Evolutionary conservation across 345 rosid species (phyloP).

Genomic region (Psidium guajava): DNA sequence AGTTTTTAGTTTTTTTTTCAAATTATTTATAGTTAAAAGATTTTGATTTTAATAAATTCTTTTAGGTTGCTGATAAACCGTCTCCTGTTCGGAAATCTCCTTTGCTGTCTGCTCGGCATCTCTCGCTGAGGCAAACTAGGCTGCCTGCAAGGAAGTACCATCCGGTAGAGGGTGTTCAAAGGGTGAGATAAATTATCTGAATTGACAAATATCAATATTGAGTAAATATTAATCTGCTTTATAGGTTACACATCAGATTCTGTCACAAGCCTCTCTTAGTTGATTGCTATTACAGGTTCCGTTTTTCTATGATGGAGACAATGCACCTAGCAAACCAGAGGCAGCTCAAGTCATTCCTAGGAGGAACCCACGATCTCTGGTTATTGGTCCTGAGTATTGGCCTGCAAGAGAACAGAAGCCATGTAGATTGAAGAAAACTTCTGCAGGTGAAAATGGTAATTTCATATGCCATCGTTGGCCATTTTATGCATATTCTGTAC

Average conservation of each 20-base stretch:
- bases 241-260: not conserved
- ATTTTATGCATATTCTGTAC: not conserved
- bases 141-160: constrained; percentile 67
- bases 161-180: constrained; percentile 46
- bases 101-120: constrained; percentile 55
- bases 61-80: constrained; percentile 64
- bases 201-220: not conserved
- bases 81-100: constrained; percentile 60
- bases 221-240: not conserved
- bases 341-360: constrained; percentile 70
- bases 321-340: constrained; percentile 57
- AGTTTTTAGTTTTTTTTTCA: not conserved
- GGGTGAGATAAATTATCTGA: constrained; percentile 21
- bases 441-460: not conserved
- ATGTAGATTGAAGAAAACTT: constrained; percentile 22
- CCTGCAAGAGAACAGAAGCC: constrained; percentile 27
- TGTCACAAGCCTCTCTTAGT: not conserved
- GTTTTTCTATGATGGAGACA: constrained; percentile 65
- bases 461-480: not conserved
- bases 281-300: constrained; percentile 47
- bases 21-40: no score
- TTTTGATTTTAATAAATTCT: not conserved
- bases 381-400: constrained; percentile 54
- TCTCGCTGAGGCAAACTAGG: constrained; percentile 52
- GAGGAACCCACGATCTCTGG: constrained; percentile 75